Evolutionary conservation across 768 basidiomycete species (phyloP).

Genomic region (Amyloporia xantha): DNA sequence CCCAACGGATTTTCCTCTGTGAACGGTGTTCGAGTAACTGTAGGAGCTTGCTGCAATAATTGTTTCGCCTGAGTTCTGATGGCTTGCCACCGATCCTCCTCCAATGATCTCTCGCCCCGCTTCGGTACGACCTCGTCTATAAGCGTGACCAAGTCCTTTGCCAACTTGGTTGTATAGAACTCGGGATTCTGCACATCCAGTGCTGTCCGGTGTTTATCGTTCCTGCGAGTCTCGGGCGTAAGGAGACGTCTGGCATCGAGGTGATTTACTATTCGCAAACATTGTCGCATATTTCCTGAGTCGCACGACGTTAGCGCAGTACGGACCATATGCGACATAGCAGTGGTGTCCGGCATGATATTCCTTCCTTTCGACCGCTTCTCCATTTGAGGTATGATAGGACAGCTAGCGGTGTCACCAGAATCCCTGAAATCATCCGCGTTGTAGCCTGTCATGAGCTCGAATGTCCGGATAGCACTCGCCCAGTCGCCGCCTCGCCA

Average conservation of each 20-base stretch:
- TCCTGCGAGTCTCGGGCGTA: too few species aligned
- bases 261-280: slow-evolving; percentile 49
- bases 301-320: slow-evolving; percentile 50
- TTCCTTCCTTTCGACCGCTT: slow-evolving; percentile 34
- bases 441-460: slow-evolving; percentile 64
- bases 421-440: slow-evolving; percentile 16
- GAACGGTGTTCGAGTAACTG: slow-evolving; percentile 5
- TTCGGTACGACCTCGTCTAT: slow-evolving; percentile 36
- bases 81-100: slow-evolving; percentile 15
- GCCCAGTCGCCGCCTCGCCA: slow-evolving; percentile 61
- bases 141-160: slow-evolving; percentile 43
- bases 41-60: slow-evolving; percentile 5
- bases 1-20: slow-evolving; percentile 24
- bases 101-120: slow-evolving; percentile 9
- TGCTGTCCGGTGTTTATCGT: not conserved
- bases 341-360: slow-evolving; percentile 43
- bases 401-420: slow-evolving; percentile 1
- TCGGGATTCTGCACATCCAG: not conserved
- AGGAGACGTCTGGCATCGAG: slow-evolving; percentile 37
- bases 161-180: slow-evolving; percentile 14
- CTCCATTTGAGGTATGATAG: slow-evolving; percentile 5
- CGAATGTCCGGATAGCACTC: slow-evolving; percentile 48
- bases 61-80: slow-evolving; percentile 11
- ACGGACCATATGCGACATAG: slow-evolving; percentile 50
- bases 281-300: slow-evolving; percentile 48